Conservation (phyloP, 345 rosid genomes). For the Citrus hindsii region DNA sequence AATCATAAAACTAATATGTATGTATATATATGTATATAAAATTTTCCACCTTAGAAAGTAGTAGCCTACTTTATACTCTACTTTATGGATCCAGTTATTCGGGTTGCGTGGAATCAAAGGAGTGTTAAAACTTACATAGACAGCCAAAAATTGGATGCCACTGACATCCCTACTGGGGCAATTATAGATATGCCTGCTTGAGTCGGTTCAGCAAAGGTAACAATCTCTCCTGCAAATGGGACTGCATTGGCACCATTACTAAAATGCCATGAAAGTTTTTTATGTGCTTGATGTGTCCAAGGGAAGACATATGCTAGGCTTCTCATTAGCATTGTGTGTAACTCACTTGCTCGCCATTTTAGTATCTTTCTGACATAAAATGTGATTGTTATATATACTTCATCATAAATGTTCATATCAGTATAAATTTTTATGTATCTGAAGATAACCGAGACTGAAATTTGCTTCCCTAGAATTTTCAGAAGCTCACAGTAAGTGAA, state of each 20-base stretch:
- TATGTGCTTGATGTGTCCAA: not conserved
- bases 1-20: too few species aligned
- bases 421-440: too few species aligned
- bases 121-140: not conserved
- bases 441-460: too few species aligned
- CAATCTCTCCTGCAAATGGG: not conserved
- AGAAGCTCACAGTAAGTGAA: too few species aligned
- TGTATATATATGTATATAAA: not conserved
- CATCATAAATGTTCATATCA: too few species aligned
- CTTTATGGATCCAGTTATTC: not conserved
- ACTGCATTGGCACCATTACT: conserved; percentile 10
- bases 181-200: not conserved
- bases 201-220: conserved; percentile 4
- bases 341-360: not conserved
- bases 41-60: not conserved
- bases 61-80: conserved; percentile 1
- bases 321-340: not conserved
- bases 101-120: not conserved
- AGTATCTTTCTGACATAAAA: too few species aligned
- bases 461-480: too few species aligned
- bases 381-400: too few species aligned
- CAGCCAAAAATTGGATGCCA: not conserved
- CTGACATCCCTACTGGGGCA: not conserved
- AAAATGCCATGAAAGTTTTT: conserved; percentile 14
- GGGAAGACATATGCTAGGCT: not conserved